Evolutionary conservation across 1,284 basidiomycete genomes (phyloP), one percentile per base, ranked within the genome.

Genomic region (Phellopilus nigrolimitatus): DNA sequence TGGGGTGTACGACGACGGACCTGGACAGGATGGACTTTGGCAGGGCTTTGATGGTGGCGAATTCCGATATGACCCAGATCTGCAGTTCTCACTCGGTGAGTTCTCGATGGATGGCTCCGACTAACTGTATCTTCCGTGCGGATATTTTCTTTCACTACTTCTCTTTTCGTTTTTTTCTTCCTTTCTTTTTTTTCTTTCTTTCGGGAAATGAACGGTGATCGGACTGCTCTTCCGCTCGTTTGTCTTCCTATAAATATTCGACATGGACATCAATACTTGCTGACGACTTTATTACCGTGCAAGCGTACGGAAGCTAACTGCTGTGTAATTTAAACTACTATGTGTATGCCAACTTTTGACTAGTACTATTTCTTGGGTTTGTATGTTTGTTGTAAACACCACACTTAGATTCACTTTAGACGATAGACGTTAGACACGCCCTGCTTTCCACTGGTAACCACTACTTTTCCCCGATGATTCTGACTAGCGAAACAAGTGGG

Each of bases 1-100:
- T 7, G 68, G 67, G 7, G 68, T 71, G 36, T 73, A 70, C 58
- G 61, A 70, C 49, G 70, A 70, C n/a, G n/a, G n/a, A n/a, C n/a
- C n/a, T 55, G 71, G 74, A 43, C 80, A 81, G 62, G 84, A 85
- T 59, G 71, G 74, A 25, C 67, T 84, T 39, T 88, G 86, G 82
- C 82, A 85, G 60, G 78, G 78, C 60, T 84, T 87, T 62, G 86
- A 88, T 62, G 73, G 78, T 51, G 74, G 77, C 47, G 79, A 80
- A 33, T 88, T 88, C 66, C 80, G 78, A 49, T 75, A 76, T 56
- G 84, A 88, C 63, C 85, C 84, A 48, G 87, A 88, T 60, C 69
- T 86, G 47, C 79, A 84, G 19, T 89, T 89, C 66, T 76, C 69
- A 28, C 65, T 78, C 27, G 68, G 67, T 17, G 75, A 76, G 19